Percentiles rank a stretch among this genome's conserved stretches.
These are phyloP conservation scores for Cyclocybe cylindracea DNA, from an alignment of 768 basidiomycete genomes.

Conservation along the genomic window DNA sequence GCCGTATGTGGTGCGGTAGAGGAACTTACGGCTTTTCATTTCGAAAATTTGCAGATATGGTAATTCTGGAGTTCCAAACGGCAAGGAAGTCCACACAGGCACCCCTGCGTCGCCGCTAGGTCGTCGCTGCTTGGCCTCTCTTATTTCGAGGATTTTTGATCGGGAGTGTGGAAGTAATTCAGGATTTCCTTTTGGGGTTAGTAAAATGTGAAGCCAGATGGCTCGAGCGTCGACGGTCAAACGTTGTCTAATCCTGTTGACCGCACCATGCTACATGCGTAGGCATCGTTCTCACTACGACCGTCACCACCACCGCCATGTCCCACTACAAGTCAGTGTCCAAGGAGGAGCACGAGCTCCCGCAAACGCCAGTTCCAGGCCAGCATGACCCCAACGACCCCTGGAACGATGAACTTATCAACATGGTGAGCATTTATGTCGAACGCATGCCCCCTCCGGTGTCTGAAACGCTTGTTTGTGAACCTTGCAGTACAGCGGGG, in stretches of 20 bases:
- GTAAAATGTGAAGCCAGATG: not conserved
- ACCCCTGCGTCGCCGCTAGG: no score
- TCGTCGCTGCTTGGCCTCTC: no score
- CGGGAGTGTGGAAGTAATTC: no score
- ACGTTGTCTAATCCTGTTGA: not conserved
- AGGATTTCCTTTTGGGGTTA: not conserved
- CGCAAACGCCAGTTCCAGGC: slow-evolving; percentile 3
- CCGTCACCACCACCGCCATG: slow-evolving; percentile 13
- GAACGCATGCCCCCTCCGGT: not conserved
- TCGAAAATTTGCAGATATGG: no score
- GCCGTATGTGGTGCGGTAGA: no score
- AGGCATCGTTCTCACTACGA: slow-evolving; percentile 1
- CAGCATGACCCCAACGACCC: slow-evolving; percentile 14
- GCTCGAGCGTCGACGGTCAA: not conserved
- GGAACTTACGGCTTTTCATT: no score
- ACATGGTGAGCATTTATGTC: slow-evolving; percentile 18
- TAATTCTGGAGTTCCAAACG: no score
- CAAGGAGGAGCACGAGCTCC: slow-evolving; percentile 14
- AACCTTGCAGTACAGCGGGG: slow-evolving; percentile 2
- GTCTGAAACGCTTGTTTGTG: not conserved
- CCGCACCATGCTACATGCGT: slow-evolving; percentile 1
- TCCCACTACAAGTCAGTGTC: slow-evolving; percentile 18
- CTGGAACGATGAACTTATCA: slow-evolving; percentile 21
- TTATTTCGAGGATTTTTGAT: no score
- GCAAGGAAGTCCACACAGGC: no score